A percentile compares a stretch with the other conserved stretches of the same genome.
phyloP scores from a whole-genome alignment of 164 flowering plant genomes.

The Euptelea pleiosperma region DNA sequence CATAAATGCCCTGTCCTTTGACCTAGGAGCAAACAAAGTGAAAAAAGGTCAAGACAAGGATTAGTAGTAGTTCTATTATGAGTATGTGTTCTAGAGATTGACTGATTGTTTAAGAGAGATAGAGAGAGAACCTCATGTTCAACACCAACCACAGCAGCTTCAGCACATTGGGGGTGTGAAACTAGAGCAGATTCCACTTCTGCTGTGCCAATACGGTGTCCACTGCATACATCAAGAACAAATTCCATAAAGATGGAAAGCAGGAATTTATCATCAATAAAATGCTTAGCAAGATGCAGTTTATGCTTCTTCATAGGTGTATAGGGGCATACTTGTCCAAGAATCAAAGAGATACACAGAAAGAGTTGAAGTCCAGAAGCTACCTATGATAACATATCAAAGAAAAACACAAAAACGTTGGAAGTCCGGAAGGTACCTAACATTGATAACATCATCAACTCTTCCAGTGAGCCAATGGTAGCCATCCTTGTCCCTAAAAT shows the following conservation, averaged over 20 bases:
- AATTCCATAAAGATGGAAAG: neutral
- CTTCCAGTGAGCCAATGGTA: slow-evolving; percentile 99
- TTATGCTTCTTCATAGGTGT: neutral
- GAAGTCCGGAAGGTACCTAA: slow-evolving; percentile 51
- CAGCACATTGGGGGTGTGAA: slow-evolving; percentile 95
- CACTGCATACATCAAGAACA: slow-evolving; percentile 43
- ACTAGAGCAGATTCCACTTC: slow-evolving; percentile 99
- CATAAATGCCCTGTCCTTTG: slow-evolving; percentile 97
- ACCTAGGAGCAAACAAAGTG: slow-evolving; percentile 45
- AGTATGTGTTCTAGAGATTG: no score
- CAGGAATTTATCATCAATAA: neutral
- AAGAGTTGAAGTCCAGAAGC: neutral
- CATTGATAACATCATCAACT: slow-evolving; percentile 98
- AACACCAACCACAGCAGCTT: slow-evolving; percentile 99
- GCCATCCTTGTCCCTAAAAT: slow-evolving; percentile 88
- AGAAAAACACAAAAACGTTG: neutral
- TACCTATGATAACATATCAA: neutral
- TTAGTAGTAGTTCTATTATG: neutral
- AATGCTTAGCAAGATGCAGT: neutral
- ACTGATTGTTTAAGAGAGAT: no score
- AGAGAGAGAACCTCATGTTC: slow-evolving; percentile 76
- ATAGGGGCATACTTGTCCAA: neutral
- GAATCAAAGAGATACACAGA: neutral
- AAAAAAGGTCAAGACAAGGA: neutral
- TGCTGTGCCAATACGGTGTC: slow-evolving; percentile 99